Evolutionary conservation across 78 protist species (phyloP), one percentile per base, ranked within the genome.

Genomic region (Tieghemostelium lacteum): DNA sequence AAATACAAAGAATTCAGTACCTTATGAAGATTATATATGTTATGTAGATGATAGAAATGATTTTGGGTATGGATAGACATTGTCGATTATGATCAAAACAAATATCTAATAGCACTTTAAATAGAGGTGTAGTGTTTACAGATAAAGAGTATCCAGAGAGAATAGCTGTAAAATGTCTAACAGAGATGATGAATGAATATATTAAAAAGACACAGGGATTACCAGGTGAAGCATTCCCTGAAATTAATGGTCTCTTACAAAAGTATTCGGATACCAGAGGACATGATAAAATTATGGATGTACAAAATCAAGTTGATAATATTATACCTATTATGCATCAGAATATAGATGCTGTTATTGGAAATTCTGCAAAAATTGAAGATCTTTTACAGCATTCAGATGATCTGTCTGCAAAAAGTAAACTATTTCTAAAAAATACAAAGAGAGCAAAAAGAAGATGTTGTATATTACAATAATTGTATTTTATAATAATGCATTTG

Each of bases 61-160:
- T 4, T 83, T 83, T 83, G 91, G 88, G 87, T 75, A 75, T 20
- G 28, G 60, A 16, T 37, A 39, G 34, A 10, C 2, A 36, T 65
- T 20, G 16, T 4, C 62, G n/a, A n/a, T n/a, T n/a, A n/a, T n/a
- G n/a, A n/a, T n/a, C n/a, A n/a, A n/a, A n/a, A n/a, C n/a, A n/a
- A 28, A 45, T 1, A 20, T 31, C 24, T 71, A 8, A 2, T 71
- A 31, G 14, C 22, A 3, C 17, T 29, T 42, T 2, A 31, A 0
- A 26, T 24, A 77, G 88, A 20, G 91, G 78, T 12, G 91, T 83
- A 24, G 78, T 83, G 42, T 83, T 54, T 69, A 83, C 91, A 69
- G 91, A 83, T 83, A 73, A 83, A 60, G 91, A 83, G 33, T 83
- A 69, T 69, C 91, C 91, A 45, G 91, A 66, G 14, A 83, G 91